Evolutionary conservation across 2,329 filamentous ascomycete genomes (phyloP), one percentile per base, ranked within the genome.

Genomic region (Harringtonia lauricola): DNA sequence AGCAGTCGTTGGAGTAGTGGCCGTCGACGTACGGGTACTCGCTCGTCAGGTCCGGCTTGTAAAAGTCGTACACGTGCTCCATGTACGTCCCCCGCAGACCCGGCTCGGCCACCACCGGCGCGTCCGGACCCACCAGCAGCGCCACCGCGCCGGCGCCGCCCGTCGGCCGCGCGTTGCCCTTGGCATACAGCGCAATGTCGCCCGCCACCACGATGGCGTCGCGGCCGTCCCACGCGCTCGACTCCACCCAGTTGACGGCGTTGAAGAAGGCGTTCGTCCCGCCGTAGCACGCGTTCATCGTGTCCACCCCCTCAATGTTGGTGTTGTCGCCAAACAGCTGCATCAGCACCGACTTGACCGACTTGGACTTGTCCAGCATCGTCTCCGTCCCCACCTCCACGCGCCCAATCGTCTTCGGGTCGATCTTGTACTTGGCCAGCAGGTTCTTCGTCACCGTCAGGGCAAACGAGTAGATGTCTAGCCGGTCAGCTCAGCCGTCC

Each of bases 301-400:
- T 87, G 66, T 90, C 85, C 41, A 89, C 75, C 63, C 85, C 85
- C 69, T 90, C 85, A 48, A 90, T 70, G 68, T 84, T 88, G 68
- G 79, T 83, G 71, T 90, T 90, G 55, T 84, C 81, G 59, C 81
- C 76, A 56, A 90, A 88, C 37, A 90, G 73, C 71, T 89, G 85
- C 85, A 90, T 90, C 52, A 90, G 69, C 49, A 90, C 83, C 26
- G 83, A 83, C 76, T 90, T 90, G 69, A 89, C 85, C 37, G 85
- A 89, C 74, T 90, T 90, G 61, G 85, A 89, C 72, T 90, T 90
- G 75, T 90, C 85, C 58, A 90, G 71, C 45, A 90, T 71, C 51
- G 85, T 90, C 74, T 90, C 85, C 43, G 85, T 90, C 58, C 85
- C 85, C 57, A 90, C 85, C 69, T 90, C 85, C 58, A 90, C 72